Evolutionary conservation across 768 basidiomycete species (phyloP), one percentile per base, ranked within the genome.

Genomic region (Trametes cubensis): DNA sequence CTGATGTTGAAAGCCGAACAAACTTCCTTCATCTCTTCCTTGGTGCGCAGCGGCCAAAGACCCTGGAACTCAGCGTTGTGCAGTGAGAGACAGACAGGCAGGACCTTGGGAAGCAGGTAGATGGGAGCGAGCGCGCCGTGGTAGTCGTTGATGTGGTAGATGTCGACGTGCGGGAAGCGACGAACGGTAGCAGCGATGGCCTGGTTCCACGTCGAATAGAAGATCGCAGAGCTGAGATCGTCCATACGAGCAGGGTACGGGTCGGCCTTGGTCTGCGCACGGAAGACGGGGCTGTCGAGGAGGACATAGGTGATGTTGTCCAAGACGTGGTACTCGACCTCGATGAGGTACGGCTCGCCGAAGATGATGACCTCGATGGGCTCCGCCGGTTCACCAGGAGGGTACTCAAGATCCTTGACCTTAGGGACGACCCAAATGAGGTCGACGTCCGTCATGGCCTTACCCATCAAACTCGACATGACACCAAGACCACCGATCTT

Each of bases 21-120:
- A 49, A 97, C 95, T 74, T 97, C 95, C 79, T 94, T 95, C 94
- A 95, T 95, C 74, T 97, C 95, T 71, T 95, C 94, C 79, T 96
- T 96, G 40, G 95, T 97, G 48, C 95, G 89, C 25, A 97, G 83
- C 6, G 95, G 92, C 95, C 95, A 96, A 25, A 95, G 83, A 77
- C 95, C 95, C 73, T 97, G 95, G 83, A 97, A 97, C 75, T 97
- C 95, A 70, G 95, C 95, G 67, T 97, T 97, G 80, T 97, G 95
- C 38, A 97, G 82, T 3, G 95, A 97, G 30, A 97, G 80, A 74
- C 94, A 96, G 70, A 87, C 84, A 0, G 95, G 94, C 49, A 96
- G 77, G 62, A 97, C 87, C 75, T 94, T 94, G 50, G 95, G 95
- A 18, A 97, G 82, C 17, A 97, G 83, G 72, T 97, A 97, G 58